Conservation (phyloP, 257 asterid genomes). For the Nicotiana tabacum region DNA sequence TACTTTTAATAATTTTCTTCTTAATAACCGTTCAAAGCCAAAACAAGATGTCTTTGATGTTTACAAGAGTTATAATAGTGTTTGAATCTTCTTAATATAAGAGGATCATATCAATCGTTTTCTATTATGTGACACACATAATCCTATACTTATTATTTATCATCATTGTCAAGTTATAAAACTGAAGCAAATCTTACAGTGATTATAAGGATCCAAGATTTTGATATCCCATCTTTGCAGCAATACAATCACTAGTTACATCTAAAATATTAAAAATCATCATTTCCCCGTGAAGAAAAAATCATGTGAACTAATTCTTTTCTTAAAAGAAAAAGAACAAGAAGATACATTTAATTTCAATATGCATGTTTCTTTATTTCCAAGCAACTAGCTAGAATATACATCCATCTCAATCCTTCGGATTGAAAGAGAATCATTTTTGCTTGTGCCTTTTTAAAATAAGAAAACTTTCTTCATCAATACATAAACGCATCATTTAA, state of each 20-base stretch:
- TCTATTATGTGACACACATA: too few species aligned
- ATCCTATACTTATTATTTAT: too few species aligned
- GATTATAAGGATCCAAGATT: background rate
- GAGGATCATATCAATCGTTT: too few species aligned
- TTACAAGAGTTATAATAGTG: too few species aligned
- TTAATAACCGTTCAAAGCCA: background rate
- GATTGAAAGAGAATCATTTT: background rate
- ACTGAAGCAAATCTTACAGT: too few species aligned
- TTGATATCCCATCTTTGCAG: background rate
- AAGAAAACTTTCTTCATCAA: background rate
- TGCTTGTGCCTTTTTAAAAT: background rate
- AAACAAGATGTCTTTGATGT: too few species aligned
- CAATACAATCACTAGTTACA: background rate
- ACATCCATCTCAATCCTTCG: conserved; percentile 2
- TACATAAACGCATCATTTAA: background rate
- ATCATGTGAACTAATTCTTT: too few species aligned
- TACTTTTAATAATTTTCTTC: background rate
- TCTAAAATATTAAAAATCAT: background rate
- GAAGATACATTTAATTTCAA: background rate
- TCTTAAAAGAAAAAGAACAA: background rate
- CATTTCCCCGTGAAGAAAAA: too few species aligned
- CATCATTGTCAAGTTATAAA: too few species aligned
- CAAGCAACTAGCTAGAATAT: background rate
- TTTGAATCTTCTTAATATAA: too few species aligned
- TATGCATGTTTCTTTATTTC: background rate